These are phyloP conservation scores for Arabis hirsuta DNA, from an alignment of 345 rosid genomes.

Conservation along the genomic window DNA sequence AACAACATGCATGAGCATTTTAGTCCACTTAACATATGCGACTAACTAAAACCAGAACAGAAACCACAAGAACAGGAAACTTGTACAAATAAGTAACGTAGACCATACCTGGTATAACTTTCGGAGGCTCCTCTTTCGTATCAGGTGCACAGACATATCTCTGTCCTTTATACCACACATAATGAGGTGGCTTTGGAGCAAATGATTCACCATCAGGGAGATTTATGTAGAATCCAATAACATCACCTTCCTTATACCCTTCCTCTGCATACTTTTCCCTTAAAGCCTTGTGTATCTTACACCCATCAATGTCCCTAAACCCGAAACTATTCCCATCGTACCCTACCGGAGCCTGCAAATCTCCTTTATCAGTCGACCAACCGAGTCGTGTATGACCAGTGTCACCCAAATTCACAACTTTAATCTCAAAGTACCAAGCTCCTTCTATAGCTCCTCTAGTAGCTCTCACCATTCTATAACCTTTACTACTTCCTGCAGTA, in stretches of 20 bases:
- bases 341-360: slow-evolving; percentile 97
- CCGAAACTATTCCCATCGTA: slow-evolving; percentile 92
- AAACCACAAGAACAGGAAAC: neutral
- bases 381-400: slow-evolving; percentile 95
- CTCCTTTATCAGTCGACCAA: slow-evolving; percentile 96
- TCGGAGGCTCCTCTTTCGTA: slow-evolving; percentile 81
- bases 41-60: slow-evolving; percentile 22
- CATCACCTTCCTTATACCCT: slow-evolving; percentile 93
- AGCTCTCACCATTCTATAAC: slow-evolving; percentile 96
- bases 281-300: slow-evolving; percentile 92
- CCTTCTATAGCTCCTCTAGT: slow-evolving; percentile 94
- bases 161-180: slow-evolving; percentile 92
- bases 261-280: slow-evolving; percentile 87
- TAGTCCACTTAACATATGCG: neutral
- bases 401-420: slow-evolving; percentile 75
- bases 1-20: slow-evolving; percentile 1
- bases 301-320: slow-evolving; percentile 93
- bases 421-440: slow-evolving; percentile 96
- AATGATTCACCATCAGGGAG: slow-evolving; percentile 79
- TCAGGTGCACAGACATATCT: slow-evolving; percentile 77
- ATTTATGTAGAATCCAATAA: slow-evolving; percentile 85
- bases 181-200: slow-evolving; percentile 77
- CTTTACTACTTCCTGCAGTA: slow-evolving; percentile 87
- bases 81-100: neutral
- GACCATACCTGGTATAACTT: slow-evolving; percentile 77